Evolutionary conservation across 2,329 filamentous ascomycete genomes (phyloP).

Genomic region (Colletotrichum higginsianum): DNA sequence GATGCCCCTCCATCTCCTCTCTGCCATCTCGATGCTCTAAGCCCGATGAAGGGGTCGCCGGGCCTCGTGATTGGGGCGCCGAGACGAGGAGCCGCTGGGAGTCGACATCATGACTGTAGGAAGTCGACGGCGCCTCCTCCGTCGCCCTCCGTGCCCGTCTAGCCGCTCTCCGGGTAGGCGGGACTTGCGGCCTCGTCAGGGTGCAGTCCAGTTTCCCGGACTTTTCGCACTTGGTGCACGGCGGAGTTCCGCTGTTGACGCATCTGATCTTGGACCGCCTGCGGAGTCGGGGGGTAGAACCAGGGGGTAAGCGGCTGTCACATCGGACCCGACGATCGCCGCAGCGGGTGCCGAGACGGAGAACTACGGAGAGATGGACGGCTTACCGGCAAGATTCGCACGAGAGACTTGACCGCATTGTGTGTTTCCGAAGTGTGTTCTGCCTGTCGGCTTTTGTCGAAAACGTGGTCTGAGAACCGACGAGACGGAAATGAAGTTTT

Average conservation of each 20-base stretch:
- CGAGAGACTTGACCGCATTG: constrained; percentile 54
- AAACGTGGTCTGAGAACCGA: constrained; percentile 24
- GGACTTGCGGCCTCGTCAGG: constrained; percentile 45
- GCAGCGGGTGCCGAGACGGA: neutral
- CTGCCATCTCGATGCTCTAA: constrained; percentile 8
- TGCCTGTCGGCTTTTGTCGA: constrained; percentile 25
- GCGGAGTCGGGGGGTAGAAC: neutral
- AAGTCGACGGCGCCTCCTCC: constrained; percentile 17
- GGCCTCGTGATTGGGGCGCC: constrained; percentile 32
- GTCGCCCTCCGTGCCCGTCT: constrained; percentile 27
- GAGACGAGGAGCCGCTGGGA: constrained; percentile 21
- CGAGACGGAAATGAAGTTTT: constrained; percentile 16
- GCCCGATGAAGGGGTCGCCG: constrained; percentile 25
- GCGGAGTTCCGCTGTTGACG: constrained; percentile 49
- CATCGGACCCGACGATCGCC: constrained; percentile 11
- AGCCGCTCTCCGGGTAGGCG: constrained; percentile 24
- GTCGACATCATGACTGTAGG: constrained; percentile 11
- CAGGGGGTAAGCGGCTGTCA: constrained; percentile 17
- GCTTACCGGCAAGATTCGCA: constrained; percentile 53
- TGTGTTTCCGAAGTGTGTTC: no score
- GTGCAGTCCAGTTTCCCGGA: constrained; percentile 47
- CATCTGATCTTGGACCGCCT: constrained; percentile 56
- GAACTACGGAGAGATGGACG: neutral
- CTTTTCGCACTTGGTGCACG: constrained; percentile 51
- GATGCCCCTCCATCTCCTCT: constrained; percentile 43